Evolutionary conservation across 306 rosid genomes (phyloP), one percentile per base, ranked within the genome.

Genomic region (Notholithocarpus densiflorus): DNA sequence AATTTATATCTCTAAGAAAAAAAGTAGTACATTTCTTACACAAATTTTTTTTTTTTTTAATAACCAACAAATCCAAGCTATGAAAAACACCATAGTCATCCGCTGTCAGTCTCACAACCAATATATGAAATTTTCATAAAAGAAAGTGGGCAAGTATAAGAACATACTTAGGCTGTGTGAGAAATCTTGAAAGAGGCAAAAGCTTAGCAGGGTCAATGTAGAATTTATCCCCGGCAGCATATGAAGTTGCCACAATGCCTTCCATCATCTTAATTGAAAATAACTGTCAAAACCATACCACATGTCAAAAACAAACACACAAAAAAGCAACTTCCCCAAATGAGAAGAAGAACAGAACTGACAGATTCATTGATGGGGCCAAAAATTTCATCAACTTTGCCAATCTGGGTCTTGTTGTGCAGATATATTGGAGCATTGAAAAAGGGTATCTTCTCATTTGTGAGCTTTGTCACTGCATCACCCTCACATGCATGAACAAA

Each of bases 341-440:
- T 48, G 13, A 20, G 56, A 6, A 45, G 48, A 81, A 79, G 40
- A 79, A 65, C 18, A 76, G 71, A 81, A 86, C 86, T 80, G 66
- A 88, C 89, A 80, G 92, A 13, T 32, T 86, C 92, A 62, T 86
- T 88, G 73, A 88, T 88, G 34, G 92, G 92, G 29, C 89, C 98
- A 66, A 93, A 96, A 73, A 96, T 96, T 77, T 96, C 99, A 84
- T 93, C 99, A 62, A 96, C 99, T 84, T 96, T 96, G 40, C 99
- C 99, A 32, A 96, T 96, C 90, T 93, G 99, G 65, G 98, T 91
- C 92, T 89, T 93, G 90, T 96, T 96, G 76, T 91, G 89, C 80
- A 96, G 89, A 86, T 96, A 96, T 13, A 93, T 96, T 37, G 99
- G 94, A 56, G 99, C 99, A 85, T 96, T 96, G 40, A 96, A 96